These are phyloP conservation scores for Sporisorium iseilematis-ciliati DNA, from an alignment of 1,284 basidiomycete genomes.

Conservation along the genomic window DNA sequence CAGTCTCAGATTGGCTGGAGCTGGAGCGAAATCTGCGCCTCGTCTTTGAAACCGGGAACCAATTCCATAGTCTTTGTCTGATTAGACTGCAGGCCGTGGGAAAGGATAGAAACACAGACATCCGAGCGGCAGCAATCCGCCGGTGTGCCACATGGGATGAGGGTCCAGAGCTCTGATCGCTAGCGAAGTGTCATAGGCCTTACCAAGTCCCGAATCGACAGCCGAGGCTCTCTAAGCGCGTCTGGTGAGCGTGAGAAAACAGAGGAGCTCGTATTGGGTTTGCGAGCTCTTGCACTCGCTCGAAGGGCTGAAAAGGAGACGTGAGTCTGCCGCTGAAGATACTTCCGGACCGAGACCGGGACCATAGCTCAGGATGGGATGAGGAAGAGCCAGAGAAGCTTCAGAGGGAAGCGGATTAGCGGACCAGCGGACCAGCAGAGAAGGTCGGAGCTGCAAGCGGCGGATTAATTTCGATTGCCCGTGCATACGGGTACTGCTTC, in stretches of 20 bases:
- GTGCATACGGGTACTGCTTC: slow-evolving; percentile 8
- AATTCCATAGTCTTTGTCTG: too few species aligned
- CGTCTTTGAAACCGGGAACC: too few species aligned
- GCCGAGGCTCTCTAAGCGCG: not conserved
- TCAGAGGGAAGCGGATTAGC: too few species aligned
- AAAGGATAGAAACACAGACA: not conserved
- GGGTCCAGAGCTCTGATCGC: slow-evolving; percentile 2
- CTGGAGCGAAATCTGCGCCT: too few species aligned
- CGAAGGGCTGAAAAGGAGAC: not conserved
- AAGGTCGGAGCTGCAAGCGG: slow-evolving; percentile 27
- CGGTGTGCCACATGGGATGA: slow-evolving; percentile 14
- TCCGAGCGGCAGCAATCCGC: not conserved
- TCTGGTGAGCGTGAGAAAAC: not conserved
- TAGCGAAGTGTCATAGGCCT: slow-evolving; percentile 35
- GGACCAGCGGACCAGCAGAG: not conserved
- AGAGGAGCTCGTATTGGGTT: too few species aligned
- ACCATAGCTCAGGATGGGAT: not conserved
- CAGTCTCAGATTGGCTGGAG: too few species aligned
- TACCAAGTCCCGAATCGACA: slow-evolving; percentile 18
- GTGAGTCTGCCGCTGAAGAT: too few species aligned
- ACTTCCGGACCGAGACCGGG: not conserved
- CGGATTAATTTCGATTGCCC: slow-evolving; percentile 41
- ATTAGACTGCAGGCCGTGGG: not conserved
- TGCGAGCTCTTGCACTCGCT: not conserved
- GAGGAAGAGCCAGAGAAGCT: not conserved